A percentile compares a stretch with the other conserved stretches of the same genome.
Conservation (phyloP, 345 rosid species). For the Corchorus olitorius region DNA sequence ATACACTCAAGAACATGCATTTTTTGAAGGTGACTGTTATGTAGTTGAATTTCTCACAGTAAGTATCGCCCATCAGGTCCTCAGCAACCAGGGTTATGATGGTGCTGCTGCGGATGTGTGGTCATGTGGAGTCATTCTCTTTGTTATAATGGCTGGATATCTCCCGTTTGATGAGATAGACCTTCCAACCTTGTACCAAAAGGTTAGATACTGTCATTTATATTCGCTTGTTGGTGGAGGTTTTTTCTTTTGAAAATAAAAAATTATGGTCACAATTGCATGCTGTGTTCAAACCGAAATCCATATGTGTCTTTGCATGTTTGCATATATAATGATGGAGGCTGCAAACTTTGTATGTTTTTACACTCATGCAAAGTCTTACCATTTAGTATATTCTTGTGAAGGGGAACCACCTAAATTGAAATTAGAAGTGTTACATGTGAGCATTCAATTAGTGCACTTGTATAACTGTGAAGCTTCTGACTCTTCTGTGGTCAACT, state of each 20-base stretch:
- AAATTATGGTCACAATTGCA: neutral
- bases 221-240: constrained; percentile 5
- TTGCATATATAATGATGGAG: neutral
- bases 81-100: constrained; percentile 67
- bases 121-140: constrained; percentile 97
- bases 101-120: constrained; percentile 94
- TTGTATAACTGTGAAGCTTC: constrained; percentile 21
- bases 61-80: constrained; percentile 45
- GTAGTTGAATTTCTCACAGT: constrained; percentile 14
- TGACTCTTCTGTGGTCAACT: constrained; percentile 23
- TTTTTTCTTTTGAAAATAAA: neutral
- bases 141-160: constrained; percentile 83
- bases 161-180: constrained; percentile 80
- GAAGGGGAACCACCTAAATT: neutral
- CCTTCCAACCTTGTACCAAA: constrained; percentile 72
- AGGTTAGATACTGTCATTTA: constrained; percentile 44
- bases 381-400: neutral
- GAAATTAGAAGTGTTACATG: constrained; percentile 10
- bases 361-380: constrained; percentile 9
- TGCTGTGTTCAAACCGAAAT: neutral
- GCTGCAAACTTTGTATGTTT: neutral
- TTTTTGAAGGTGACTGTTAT: neutral
- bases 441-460: constrained; percentile 4
- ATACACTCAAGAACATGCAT: neutral
- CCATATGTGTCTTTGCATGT: constrained; percentile 1